Base-by-base conservation (phyloP, 768 basidiomycete species). In the Cystobasidium onofrii region DNA sequence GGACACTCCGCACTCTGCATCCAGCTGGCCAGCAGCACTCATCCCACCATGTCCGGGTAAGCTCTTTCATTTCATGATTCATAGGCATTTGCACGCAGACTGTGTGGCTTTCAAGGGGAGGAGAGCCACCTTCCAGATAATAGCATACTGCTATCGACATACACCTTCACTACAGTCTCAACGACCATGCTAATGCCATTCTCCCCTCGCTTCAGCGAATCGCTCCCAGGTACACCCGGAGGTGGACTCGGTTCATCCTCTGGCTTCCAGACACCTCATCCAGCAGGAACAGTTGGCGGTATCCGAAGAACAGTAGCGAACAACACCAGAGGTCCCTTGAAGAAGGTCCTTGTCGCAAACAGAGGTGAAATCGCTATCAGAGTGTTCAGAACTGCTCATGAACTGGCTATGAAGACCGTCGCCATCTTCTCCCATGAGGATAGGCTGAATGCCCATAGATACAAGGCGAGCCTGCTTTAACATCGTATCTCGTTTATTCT, bases 401-500 rank as follows among this genome's bases (percentile, higher is more conserved):
- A 99, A 80, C 86, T 99, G 74, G 96, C 94, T 12, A 96, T 98
- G 94, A 92, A 94, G 81, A 96, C 94, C 61, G 96, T 98, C 71
- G 96, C 96, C 43, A 97, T 99, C 84, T 98, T 91, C 84, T 98
- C 95, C 12, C 90, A 85, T 80, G 96, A 99, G 83, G 96, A 99
- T 84, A 87, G 96, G 75, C 86, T 97, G 83, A 90, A 89, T 44
- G 95, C 96, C 44, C 96, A 99, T 85, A 88, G 96, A 78, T 94
- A 98, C 81, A 99, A 99, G 88, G 92, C 88, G 69, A 18, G 69
- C 36, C 39, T 6, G 39, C 6, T 39, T 6, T 39, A 6, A 6
- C 39, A 39, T 39, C 15, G 6, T 20, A 15, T 3, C 18, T 50
- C 15, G 18, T n/a, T 20, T 3, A 50, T 7, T 50, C 12, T 50